Conservation (phyloP, 139 green algal species). For the Chlamydomonas sphaeroides region DNA sequence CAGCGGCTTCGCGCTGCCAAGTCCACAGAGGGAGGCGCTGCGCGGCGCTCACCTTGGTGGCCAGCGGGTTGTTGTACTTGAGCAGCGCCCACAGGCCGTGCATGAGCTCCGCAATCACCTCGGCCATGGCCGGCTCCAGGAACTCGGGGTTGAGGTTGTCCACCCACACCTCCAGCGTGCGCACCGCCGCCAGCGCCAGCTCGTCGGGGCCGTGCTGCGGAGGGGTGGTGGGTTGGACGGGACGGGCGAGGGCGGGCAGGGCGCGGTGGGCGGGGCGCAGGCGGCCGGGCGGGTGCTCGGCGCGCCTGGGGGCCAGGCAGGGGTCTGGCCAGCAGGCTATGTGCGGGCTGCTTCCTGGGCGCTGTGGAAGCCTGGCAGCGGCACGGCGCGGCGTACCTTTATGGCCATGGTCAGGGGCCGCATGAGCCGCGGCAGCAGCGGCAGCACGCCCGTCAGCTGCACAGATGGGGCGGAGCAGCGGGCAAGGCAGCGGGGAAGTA, state of each 20-base stretch:
- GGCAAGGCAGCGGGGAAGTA: too few species aligned
- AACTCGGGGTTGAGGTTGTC: slow-evolving; percentile 96
- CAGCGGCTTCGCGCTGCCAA: too few species aligned
- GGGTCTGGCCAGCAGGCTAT: too few species aligned
- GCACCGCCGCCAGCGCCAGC: slow-evolving; percentile 66
- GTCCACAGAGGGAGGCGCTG: too few species aligned
- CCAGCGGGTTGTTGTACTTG: slow-evolving; percentile 77
- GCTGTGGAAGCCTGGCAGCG: too few species aligned
- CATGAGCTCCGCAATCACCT: slow-evolving; percentile 83
- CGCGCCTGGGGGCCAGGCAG: not conserved
- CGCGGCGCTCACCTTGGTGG: slow-evolving; percentile 71
- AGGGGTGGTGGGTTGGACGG: not conserved
- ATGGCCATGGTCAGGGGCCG: slow-evolving; percentile 83
- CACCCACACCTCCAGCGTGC: slow-evolving; percentile 93
- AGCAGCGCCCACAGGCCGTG: slow-evolving; percentile 88
- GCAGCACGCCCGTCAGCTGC: slow-evolving; percentile 78
- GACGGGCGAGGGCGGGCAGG: not conserved
- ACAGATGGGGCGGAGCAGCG: too few species aligned
- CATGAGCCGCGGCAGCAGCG: slow-evolving; percentile 87
- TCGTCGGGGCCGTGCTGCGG: slow-evolving; percentile 51
- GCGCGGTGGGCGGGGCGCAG: too few species aligned
- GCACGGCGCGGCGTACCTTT: too few species aligned
- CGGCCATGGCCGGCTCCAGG: slow-evolving; percentile 89
- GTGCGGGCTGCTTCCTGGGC: too few species aligned
- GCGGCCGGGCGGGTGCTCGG: not conserved